Evolutionary conservation across 2,329 filamentous ascomycete species (phyloP).

Genomic region (Botrytis elliptica): DNA sequence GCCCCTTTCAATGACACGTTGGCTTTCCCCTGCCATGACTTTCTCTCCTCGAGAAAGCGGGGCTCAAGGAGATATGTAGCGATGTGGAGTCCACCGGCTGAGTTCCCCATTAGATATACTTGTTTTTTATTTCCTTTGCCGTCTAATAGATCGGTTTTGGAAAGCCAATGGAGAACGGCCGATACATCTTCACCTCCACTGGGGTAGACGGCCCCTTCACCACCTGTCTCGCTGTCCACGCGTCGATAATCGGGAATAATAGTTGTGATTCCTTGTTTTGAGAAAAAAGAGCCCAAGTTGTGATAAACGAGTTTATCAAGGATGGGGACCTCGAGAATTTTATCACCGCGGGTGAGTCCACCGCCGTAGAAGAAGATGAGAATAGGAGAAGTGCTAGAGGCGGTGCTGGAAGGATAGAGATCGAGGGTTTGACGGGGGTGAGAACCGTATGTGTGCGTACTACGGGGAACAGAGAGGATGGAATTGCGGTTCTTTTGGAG

Average conservation of each 20-base stretch:
- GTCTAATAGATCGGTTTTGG: constrained; percentile 30
- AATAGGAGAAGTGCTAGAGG: constrained; percentile 26
- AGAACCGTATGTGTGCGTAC: constrained; percentile 32
- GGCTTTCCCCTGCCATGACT: constrained; percentile 18
- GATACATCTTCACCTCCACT: constrained; percentile 37
- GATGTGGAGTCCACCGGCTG: constrained; percentile 37
- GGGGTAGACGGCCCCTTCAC: constrained; percentile 34
- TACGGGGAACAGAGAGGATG: constrained; percentile 32
- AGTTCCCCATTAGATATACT: constrained; percentile 37
- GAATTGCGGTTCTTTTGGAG: constrained; percentile 29
- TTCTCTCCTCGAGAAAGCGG: constrained; percentile 30
- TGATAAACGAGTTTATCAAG: constrained; percentile 33
- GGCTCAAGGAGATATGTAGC: constrained; percentile 35
- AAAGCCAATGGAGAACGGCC: constrained; percentile 20
- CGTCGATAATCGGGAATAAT: constrained; percentile 36
- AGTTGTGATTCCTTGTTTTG: constrained; percentile 30
- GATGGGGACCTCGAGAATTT: constrained; percentile 24
- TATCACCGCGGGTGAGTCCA: constrained; percentile 34
- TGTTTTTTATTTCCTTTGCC: constrained; percentile 25
- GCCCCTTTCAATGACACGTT: constrained; percentile 30
- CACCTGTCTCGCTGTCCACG: constrained; percentile 30
- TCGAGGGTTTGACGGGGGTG: constrained; percentile 37
- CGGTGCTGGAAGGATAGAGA: constrained; percentile 29
- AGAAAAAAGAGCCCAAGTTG: constrained; percentile 38
- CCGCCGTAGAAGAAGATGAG: constrained; percentile 38